Evolutionary conservation across 148 eudicot genomes (phyloP).

Genomic region (Amaranthus hypochondriacus): DNA sequence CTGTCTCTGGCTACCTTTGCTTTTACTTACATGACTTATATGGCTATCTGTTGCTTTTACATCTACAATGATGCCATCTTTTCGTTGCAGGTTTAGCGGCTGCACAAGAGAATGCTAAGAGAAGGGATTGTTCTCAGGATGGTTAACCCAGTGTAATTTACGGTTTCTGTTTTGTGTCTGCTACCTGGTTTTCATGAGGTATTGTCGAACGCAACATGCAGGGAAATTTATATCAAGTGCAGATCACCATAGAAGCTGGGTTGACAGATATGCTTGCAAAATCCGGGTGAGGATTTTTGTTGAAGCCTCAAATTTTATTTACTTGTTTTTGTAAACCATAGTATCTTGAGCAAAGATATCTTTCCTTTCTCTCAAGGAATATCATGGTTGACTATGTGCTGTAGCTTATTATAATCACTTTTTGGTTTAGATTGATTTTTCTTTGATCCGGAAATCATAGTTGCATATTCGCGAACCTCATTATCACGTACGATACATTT

Average conservation of each 20-base stretch:
- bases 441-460: too few species aligned
- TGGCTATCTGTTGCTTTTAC: background rate
- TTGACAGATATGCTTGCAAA: background rate
- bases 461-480: too few species aligned
- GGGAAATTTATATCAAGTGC: background rate
- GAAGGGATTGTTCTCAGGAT: conserved; percentile 2
- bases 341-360: background rate
- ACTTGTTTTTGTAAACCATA: background rate
- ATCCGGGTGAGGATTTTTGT: background rate
- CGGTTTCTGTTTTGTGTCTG: background rate
- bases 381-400: too few species aligned
- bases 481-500: too few species aligned
- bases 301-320: background rate
- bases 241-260: background rate
- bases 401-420: too few species aligned
- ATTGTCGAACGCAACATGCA: background rate
- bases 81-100: conserved; percentile 5
- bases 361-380: too few species aligned
- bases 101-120: conserved; percentile 10
- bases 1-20: background rate
- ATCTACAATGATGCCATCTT: background rate
- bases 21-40: background rate
- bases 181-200: background rate
- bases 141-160: background rate
- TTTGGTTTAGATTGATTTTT: too few species aligned